Percentiles rank a stretch among this genome's conserved stretches.
These are phyloP conservation scores for Choanephora cucurbitarum DNA, from an alignment of 371 early-diverging fungal species.

Conservation along the genomic window DNA sequence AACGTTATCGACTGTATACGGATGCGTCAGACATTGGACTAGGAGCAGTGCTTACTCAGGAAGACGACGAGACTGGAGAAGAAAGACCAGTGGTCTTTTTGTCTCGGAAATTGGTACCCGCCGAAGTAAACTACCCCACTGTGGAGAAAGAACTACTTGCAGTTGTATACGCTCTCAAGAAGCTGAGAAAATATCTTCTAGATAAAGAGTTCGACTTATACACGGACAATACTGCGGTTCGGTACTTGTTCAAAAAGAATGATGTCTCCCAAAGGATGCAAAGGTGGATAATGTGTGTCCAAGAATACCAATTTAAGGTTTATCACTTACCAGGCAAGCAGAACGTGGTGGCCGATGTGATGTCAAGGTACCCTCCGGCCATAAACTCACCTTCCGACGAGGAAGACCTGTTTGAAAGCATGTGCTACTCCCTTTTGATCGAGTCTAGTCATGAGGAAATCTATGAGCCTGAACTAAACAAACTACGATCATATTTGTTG, in stretches of 20 bases:
- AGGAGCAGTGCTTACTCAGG: no score
- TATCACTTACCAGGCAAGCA: background rate
- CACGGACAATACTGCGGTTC: constrained; percentile 1
- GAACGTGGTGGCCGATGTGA: background rate
- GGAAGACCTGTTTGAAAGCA: no score
- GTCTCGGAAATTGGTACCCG: background rate
- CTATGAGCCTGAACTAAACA: no score
- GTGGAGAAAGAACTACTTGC: constrained; percentile 7
- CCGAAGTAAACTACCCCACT: background rate
- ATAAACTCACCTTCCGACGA: no score
- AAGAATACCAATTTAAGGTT: background rate
- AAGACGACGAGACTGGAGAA: background rate
- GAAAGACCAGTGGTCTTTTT: background rate
- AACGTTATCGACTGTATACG: no score
- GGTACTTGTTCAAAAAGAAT: constrained; percentile 1
- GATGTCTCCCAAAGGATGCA: background rate
- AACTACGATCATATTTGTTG: no score
- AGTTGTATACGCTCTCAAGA: background rate
- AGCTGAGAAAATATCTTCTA: constrained; percentile 2
- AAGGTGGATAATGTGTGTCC: constrained; percentile 2
- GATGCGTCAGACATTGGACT: no score
- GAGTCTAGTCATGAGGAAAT: no score
- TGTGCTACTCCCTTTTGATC: no score
- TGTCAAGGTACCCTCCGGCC: background rate
- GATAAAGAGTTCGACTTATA: background rate